Base-by-base conservation (phyloP, 2,329 filamentous ascomycete species). In the Ophiognomonia clavigignenti-juglandacearum region DNA sequence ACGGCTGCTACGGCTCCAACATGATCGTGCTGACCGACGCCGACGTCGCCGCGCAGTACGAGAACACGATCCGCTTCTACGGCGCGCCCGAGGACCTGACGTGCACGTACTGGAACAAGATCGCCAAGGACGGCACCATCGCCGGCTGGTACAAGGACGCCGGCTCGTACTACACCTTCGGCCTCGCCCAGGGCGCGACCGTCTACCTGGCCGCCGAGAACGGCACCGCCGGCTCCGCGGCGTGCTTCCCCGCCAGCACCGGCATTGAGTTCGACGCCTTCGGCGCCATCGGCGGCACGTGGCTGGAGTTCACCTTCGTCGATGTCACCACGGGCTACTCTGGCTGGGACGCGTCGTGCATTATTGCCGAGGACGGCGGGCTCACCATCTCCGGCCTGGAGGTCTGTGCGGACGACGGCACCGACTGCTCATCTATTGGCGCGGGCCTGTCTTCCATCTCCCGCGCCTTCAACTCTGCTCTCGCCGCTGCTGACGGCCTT, bases 31-130 rank as follows among this genome's bases (percentile, higher is more conserved):
- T 78, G 49, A 56, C 64, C 53, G 56, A 54, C 48, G 51, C 53
- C 39, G 57, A 68, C 40, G 62, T 61, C 51, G 40, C 63, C 18
- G 52, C 65, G 51, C 62, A 62, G 53, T 72, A 75, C 58, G 60
- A 59, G 58, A 66, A 64, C 50, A 47, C 44, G 14, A 42, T 46
- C 39, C 32, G 41, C 32, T 52, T 52, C 47, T 35, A 37, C 42
- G 60, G 62, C 43, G 59, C 47, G 52, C 42, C 41, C 29, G 42
- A 50, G 36, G 40, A 57, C 37, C 63, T 65, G 46, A 34, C 60
- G 36, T 76, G 75, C 58, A 56, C 57, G 29, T 71, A 68, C 66
- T 75, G 63, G 65, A 73, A 75, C 71, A 78, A 78, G 72, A 75
- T 77, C 45, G 74, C 74, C 37, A 58, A 63, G 13, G 55, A 65